Conservation (phyloP, 1,284 basidiomycete species). For the Pyrrhoderma noxium region DNA sequence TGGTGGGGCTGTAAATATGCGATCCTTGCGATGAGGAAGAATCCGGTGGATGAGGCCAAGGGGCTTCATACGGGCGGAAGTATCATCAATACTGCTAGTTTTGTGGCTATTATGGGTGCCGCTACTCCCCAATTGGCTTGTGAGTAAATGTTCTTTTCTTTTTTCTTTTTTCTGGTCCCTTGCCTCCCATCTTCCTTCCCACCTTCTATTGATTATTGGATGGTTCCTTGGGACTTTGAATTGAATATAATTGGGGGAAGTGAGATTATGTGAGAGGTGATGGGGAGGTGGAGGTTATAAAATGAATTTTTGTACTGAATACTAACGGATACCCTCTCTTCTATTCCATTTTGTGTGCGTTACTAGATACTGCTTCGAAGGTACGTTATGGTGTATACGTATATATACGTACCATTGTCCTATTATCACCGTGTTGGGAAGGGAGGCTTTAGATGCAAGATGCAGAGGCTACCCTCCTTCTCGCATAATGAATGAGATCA, state of each 20-base stretch:
- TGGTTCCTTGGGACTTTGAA: too few species aligned
- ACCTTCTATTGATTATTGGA: too few species aligned
- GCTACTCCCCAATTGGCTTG: conserved; percentile 95
- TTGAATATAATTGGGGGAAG: too few species aligned
- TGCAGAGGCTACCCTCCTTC: neutral
- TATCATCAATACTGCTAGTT: conserved; percentile 96
- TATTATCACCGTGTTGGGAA: too few species aligned
- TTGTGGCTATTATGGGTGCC: conserved; percentile 89
- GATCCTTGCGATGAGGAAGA: conserved; percentile 90
- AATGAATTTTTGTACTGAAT: too few species aligned
- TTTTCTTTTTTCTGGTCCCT: neutral
- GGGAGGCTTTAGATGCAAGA: too few species aligned
- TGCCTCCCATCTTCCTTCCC: too few species aligned
- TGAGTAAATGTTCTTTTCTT: conserved; percentile 34
- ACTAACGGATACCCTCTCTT: too few species aligned
- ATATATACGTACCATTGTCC: too few species aligned
- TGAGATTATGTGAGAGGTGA: too few species aligned
- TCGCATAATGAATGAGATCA: neutral
- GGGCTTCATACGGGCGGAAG: conserved; percentile 81
- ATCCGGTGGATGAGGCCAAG: conserved; percentile 74
- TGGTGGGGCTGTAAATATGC: conserved; percentile 99
- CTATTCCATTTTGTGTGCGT: neutral
- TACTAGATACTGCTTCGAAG: conserved; percentile 77
- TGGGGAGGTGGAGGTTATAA: too few species aligned
- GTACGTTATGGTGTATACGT: too few species aligned